Evolutionary conservation across 805 yeast species (phyloP).

Genomic region (Metschnikowia aberdeeniae): DNA sequence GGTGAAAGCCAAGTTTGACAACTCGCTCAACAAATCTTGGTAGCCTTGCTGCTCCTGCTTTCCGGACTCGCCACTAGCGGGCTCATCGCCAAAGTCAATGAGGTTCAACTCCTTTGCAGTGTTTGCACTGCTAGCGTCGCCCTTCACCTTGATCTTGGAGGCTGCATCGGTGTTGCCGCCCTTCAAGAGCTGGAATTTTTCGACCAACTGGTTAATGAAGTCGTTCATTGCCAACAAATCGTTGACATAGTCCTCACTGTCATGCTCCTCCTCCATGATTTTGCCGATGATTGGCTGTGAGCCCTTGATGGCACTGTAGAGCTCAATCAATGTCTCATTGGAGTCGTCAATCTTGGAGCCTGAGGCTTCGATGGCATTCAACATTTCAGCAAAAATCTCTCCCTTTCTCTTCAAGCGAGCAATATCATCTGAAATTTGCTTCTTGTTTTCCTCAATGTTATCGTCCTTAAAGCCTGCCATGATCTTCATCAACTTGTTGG

Average conservation of each 20-base stretch:
- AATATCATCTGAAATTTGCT: constrained; percentile 77
- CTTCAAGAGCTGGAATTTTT: constrained; percentile 62
- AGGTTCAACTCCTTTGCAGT: constrained; percentile 32
- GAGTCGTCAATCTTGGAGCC: constrained; percentile 38
- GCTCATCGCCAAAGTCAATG: constrained; percentile 42
- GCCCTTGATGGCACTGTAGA: constrained; percentile 71
- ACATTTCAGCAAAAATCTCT: constrained; percentile 84
- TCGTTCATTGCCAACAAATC: constrained; percentile 71
- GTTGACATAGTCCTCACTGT: constrained; percentile 47
- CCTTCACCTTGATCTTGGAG: constrained; percentile 35
- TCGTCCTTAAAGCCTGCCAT: constrained; percentile 98
- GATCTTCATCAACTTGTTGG: constrained; percentile 92
- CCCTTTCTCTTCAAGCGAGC: constrained; percentile 81
- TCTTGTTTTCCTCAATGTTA: constrained; percentile 65
- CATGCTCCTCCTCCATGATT: constrained; percentile 79
- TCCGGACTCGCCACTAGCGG: constrained; percentile 28
- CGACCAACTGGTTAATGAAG: constrained; percentile 62
- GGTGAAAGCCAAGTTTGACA: constrained; percentile 58
- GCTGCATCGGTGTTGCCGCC: constrained; percentile 61
- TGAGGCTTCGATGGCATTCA: constrained; percentile 45
- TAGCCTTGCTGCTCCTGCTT: constrained; percentile 38
- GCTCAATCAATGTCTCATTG: constrained; percentile 75
- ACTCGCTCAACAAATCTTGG: constrained; percentile 70
- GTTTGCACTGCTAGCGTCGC: constrained; percentile 23
- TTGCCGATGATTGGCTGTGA: constrained; percentile 85